phyloP scores from a whole-genome alignment of 2,329 filamentous ascomycete genomes.

The Diaporthe batatas region DNA sequence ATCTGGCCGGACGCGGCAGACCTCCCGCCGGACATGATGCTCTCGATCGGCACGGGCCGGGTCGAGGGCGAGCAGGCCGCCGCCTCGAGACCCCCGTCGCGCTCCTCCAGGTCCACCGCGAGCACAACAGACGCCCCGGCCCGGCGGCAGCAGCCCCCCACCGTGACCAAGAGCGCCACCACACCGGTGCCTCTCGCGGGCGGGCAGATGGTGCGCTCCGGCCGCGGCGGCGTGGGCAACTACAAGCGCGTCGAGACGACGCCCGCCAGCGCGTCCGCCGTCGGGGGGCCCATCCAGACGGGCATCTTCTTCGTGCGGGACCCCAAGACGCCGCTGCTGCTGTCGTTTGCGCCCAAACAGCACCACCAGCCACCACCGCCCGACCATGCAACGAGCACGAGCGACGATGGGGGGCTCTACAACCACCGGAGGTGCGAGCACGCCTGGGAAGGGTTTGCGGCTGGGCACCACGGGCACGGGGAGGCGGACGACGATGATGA shows the following conservation, averaged over 20 bases:
- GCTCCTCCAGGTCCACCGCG: background rate
- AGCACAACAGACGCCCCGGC: background rate
- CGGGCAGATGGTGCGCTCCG: slow-evolving; percentile 18
- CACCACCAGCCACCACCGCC: background rate
- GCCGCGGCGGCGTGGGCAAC: slow-evolving; percentile 14
- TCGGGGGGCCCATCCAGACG: background rate
- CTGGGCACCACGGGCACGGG: no score
- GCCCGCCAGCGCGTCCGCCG: background rate
- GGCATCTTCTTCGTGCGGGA: slow-evolving; percentile 7
- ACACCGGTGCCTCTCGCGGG: background rate
- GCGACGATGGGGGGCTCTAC: background rate
- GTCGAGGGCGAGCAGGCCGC: background rate
- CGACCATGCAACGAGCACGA: no score
- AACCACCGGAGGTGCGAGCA: background rate
- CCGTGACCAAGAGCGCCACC: slow-evolving; percentile 5
- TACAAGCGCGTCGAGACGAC: slow-evolving; percentile 8
- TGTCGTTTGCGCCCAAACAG: background rate
- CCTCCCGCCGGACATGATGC: slow-evolving; percentile 4
- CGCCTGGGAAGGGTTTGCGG: background rate
- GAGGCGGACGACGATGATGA: background rate
- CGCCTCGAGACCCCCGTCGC: background rate
- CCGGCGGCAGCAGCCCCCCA: background rate
- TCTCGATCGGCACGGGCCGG: background rate
- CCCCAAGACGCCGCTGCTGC: background rate
- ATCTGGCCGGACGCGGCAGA: slow-evolving; percentile 11